phyloP scores from a whole-genome alignment of 257 asterid genomes.

The Cordia subcordata region DNA sequence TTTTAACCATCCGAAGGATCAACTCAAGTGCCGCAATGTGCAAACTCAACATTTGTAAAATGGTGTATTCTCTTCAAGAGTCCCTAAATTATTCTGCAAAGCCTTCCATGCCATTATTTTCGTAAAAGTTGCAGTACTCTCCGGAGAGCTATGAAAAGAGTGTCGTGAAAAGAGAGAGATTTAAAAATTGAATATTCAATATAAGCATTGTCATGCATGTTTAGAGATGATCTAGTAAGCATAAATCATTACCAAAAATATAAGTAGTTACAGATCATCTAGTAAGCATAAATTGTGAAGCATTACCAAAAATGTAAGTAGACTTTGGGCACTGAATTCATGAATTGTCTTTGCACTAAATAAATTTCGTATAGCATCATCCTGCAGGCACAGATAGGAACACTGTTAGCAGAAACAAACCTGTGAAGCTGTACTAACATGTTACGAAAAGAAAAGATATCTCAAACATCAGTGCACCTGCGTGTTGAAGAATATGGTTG shows the following conservation, averaged over 20 bases:
- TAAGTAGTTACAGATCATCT: slow-evolving; percentile 29
- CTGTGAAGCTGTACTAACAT: neutral
- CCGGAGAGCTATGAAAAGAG: no score
- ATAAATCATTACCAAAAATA: slow-evolving; percentile 69
- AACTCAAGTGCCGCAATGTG: no score
- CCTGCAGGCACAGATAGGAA: slow-evolving; percentile 45
- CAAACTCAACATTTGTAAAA: no score
- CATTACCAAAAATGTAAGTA: slow-evolving; percentile 82
- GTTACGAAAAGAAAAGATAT: neutral
- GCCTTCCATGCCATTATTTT: no score
- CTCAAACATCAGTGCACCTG: slow-evolving; percentile 47
- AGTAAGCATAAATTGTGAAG: slow-evolving; percentile 11
- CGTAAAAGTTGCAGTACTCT: no score
- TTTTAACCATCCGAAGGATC: no score
- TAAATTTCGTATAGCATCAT: slow-evolving; percentile 97
- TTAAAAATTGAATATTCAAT: no score
- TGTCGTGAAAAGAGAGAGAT: no score
- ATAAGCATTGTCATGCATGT: no score
- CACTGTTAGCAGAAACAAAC: slow-evolving; percentile 26
- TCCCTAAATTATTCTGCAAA: no score
- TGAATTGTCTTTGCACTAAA: slow-evolving; percentile 96
- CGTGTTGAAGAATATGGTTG: slow-evolving; percentile 97
- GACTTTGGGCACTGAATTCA: slow-evolving; percentile 90
- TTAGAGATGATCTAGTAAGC: neutral
- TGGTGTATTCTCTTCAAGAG: no score